Base-by-base conservation (phyloP, 1,284 basidiomycete genomes). In the Papiliotrema fonsecae region DNA sequence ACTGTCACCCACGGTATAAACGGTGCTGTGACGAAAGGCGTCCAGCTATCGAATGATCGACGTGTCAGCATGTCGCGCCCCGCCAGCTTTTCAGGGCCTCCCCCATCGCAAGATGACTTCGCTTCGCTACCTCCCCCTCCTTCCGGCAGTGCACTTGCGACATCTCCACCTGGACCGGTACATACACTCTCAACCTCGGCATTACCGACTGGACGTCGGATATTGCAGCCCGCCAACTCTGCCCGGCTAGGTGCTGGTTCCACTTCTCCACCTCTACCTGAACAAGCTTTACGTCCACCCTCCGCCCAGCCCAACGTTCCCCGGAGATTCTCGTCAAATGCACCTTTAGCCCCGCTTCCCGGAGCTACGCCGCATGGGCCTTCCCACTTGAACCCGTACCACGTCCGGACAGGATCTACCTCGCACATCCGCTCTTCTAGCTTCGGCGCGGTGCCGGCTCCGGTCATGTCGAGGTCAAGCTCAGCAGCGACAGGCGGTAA, bases 151-250 rank as follows among this genome's bases (percentile, higher is more conserved):
- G 40, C 40, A 14, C 24, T 42, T 13, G 40, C 47, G n/a, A 42
- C 34, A 30, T 27, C 50, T 7, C 54, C 59, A 18, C 54, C 58
- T 13, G 54, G 39, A 32, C 60, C 63, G 2, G 41, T 22, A 7
- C 63, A 64, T 47, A 46, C 56, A 14, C 22, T 44, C 6, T 63
- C 62, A 3, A 58, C 57, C 28, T 47, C 59, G 10, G 34, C 22
- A 24, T 24, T 48, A 30, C 42, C 55, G 6, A 42, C 47, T 0
- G 42, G 38, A 11, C 38, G 54, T 25, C 54, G 45, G 47, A 53
- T 60, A 11, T 60, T 57, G 21, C 61, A 62, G 30, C 67, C 67
- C 26, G 58, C 61, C 14, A 69, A 69, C 45, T 38, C 62, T 2
- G 45, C 63, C 13, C 42, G 63, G 30, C 48, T 65, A 13, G 60